These are phyloP conservation scores for Diophrys appendiculata DNA, from an alignment of 73 alveolate species.

Conservation along the genomic window DNA sequence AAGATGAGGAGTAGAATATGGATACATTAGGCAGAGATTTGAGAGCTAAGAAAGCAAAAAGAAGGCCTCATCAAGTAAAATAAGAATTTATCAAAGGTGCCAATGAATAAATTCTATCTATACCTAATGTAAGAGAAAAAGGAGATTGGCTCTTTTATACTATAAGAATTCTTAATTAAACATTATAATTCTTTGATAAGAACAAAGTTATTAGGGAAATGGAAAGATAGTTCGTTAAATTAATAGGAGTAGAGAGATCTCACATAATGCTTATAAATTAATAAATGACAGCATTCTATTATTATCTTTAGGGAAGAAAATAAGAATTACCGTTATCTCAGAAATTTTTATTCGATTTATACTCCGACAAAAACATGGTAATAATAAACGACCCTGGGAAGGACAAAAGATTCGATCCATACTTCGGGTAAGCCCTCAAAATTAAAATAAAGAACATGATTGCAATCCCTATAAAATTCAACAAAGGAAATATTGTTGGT, in stretches of 20 bases:
- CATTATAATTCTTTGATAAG: not conserved
- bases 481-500: constrained; percentile 14
- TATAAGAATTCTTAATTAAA: too few species aligned
- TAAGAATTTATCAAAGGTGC: not conserved
- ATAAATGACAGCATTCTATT: not conserved
- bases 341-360: not conserved
- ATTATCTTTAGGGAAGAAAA: not conserved
- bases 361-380: not conserved
- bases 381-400: not conserved
- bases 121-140: not conserved
- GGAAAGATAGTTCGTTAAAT: not conserved
- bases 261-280: not conserved
- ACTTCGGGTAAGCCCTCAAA: not conserved
- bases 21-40: too few species aligned
- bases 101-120: too few species aligned
- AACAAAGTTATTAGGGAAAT: not conserved
- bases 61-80: not conserved
- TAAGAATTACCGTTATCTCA: not conserved
- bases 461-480: not conserved
- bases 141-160: not conserved
- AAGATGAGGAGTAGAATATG: not conserved
- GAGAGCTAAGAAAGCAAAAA: not conserved
- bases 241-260: not conserved
- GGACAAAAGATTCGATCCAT: not conserved
- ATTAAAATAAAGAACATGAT: not conserved